Conservation (phyloP, 176 grass and related monocot species). For the Phragmites australis region DNA sequence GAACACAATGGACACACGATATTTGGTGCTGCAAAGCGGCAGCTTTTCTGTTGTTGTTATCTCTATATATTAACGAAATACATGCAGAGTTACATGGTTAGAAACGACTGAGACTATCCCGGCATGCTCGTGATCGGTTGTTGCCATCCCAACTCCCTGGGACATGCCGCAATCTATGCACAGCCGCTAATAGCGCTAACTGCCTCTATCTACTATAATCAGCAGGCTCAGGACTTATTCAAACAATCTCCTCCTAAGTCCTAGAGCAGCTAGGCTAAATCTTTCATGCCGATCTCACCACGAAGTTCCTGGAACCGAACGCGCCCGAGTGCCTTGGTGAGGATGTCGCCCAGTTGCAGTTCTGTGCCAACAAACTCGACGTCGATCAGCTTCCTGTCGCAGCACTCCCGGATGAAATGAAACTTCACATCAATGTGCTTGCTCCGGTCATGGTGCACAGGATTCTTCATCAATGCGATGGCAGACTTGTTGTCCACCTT, state of each 20-base stretch:
- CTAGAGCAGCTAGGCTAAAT: neutral
- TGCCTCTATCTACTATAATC: neutral
- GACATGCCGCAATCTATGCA: neutral
- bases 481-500: neutral
- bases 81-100: too few species aligned
- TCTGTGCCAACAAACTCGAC: neutral
- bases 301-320: neutral
- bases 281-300: neutral
- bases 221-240: neutral
- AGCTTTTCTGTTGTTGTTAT: too few species aligned
- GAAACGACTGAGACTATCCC: neutral
- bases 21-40: too few species aligned
- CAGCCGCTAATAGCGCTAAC: neutral
- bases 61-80: too few species aligned
- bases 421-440: neutral
- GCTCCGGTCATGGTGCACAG: too few species aligned
- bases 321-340: neutral
- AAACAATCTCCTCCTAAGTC: neutral
- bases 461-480: neutral
- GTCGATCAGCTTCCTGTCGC: neutral
- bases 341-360: neutral
- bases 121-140: neutral
- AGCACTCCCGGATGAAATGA: neutral
- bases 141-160: neutral
- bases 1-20: too few species aligned